Base-by-base conservation (phyloP, 83 land plant genomes). In the Picea abies region DNA sequence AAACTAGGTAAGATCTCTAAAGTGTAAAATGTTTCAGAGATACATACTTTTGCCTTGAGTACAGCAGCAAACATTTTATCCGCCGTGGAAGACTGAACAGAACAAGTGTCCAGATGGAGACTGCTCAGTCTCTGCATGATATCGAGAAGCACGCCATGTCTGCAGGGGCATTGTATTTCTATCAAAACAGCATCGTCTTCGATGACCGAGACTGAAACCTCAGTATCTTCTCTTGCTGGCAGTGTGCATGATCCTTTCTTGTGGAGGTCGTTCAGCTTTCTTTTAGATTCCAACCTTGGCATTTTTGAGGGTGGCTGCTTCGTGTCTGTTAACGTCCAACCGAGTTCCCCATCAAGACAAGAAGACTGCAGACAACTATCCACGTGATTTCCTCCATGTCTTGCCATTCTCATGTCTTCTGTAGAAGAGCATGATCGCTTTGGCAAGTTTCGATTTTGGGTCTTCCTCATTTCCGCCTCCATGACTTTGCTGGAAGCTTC, bases 31-130 rank as follows among this genome's bases (percentile, higher is more conserved):
- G 68, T 65, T 20, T 65, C 14, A 20, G 68, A 65, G 22, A 6
- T n/a, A 20, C 82, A 60, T 86, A 93, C 95, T 91, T 93, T 93
- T 47, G 95, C 94, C 22, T 89, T 82, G 22, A 93, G 26, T 47
- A 86, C 90, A 16, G 92, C 95, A 14, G 65, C 82, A 63, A 91
- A 82, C 35, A 77, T 56, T 10, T 89, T 91, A 60, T 93, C 84
- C 16, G 58, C 82, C 16, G 87, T 35, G 2, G 90, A 87, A 47
- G 90, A 91, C 73, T 88, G 92, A 4, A 91, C 90, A 15, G 87
- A 60, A 4, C 78, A 82, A 20, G 76, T 71, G 77, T 93, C 93
- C 1, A 93, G 62, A 29, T 80, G 67, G 22, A 88, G 84, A 82
- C 82, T 85, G 35, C 76, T 39, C 14, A 93, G 85, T 15, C 62